Evolutionary conservation across 768 basidiomycete genomes (phyloP).

Genomic region (Suillus ampliporus): DNA sequence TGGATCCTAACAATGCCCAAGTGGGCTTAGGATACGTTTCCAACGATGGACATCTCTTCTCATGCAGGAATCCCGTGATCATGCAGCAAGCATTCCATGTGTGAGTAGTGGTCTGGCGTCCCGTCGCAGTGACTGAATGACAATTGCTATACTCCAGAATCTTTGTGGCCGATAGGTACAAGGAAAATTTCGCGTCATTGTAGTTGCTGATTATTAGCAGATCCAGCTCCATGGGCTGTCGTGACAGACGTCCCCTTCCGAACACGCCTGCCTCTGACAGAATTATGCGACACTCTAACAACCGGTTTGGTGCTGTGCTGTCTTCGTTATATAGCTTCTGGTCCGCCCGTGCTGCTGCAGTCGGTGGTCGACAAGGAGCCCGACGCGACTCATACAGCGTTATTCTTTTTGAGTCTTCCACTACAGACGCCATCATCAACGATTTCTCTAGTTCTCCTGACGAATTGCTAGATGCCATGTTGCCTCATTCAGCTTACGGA

Average conservation of each 20-base stretch:
- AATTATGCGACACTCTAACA: conserved; percentile 45
- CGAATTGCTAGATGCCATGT: conserved; percentile 44
- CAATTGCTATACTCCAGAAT: no score
- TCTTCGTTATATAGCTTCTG: conserved; percentile 64
- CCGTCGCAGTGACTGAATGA: no score
- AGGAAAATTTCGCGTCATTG: neutral
- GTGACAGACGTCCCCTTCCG: conserved; percentile 47
- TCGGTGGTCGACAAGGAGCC: conserved; percentile 29
- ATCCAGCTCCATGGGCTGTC: conserved; percentile 57
- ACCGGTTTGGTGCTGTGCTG: conserved; percentile 64
- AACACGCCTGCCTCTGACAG: conserved; percentile 46
- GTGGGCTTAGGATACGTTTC: conserved; percentile 53
- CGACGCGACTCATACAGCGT: conserved; percentile 64
- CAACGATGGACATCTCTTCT: conserved; percentile 59
- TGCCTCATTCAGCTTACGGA: conserved; percentile 34
- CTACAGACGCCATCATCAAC: conserved; percentile 40
- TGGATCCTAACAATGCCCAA: conserved; percentile 30
- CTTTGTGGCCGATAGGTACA: conserved; percentile 59
- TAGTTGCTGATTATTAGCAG: conserved; percentile 32
- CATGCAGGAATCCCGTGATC: conserved; percentile 57
- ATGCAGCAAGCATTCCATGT: conserved; percentile 64
- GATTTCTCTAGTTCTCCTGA: conserved; percentile 54
- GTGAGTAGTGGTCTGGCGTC: no score
- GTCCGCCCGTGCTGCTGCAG: conserved; percentile 51
- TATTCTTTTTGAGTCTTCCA: conserved; percentile 46